Evolutionary conservation across 2,329 filamentous ascomycete genomes (phyloP).

Genomic region (Aspergillus calidoustus): DNA sequence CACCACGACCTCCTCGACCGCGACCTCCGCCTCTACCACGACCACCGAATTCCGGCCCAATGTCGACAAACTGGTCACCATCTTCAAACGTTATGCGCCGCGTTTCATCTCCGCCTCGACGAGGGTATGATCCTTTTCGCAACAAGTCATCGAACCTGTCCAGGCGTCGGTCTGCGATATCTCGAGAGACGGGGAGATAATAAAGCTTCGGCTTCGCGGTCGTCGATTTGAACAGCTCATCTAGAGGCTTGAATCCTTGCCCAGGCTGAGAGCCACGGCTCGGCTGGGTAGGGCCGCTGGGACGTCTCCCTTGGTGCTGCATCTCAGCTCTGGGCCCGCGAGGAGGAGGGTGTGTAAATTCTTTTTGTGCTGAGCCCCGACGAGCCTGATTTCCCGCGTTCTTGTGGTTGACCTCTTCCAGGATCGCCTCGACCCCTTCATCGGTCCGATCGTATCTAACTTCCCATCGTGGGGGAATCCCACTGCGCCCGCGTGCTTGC

Average conservation of each 20-base stretch:
- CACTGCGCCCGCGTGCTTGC: constrained; percentile 48
- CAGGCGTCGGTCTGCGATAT: constrained; percentile 68
- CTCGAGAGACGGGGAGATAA: constrained; percentile 67
- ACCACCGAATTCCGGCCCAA: constrained; percentile 66
- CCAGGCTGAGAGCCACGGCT: constrained; percentile 31
- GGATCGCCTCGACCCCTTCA: constrained; percentile 60
- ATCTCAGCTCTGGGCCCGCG: constrained; percentile 32
- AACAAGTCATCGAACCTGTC: constrained; percentile 58
- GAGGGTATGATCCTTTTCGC: constrained; percentile 42
- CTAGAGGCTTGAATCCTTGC: constrained; percentile 60
- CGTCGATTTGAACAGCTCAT: constrained; percentile 65
- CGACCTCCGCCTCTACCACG: constrained; percentile 35
- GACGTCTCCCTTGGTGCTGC: constrained; percentile 30
- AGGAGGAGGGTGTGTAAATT: constrained; percentile 29
- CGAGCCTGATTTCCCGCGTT: constrained; percentile 24
- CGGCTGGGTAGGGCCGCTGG: constrained; percentile 28
- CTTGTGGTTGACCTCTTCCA: constrained; percentile 55
- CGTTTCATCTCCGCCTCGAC: constrained; percentile 56
- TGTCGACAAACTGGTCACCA: constrained; percentile 68
- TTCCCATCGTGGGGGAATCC: constrained; percentile 66
- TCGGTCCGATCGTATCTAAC: constrained; percentile 68
- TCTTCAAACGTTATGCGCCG: constrained; percentile 77
- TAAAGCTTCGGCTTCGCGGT: constrained; percentile 67
- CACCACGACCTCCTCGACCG: constrained; percentile 36
- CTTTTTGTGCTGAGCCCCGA: constrained; percentile 19